Evolutionary conservation across 768 basidiomycete genomes (phyloP), one percentile per base, ranked within the genome.

Genomic region (Lentinula edodes): DNA sequence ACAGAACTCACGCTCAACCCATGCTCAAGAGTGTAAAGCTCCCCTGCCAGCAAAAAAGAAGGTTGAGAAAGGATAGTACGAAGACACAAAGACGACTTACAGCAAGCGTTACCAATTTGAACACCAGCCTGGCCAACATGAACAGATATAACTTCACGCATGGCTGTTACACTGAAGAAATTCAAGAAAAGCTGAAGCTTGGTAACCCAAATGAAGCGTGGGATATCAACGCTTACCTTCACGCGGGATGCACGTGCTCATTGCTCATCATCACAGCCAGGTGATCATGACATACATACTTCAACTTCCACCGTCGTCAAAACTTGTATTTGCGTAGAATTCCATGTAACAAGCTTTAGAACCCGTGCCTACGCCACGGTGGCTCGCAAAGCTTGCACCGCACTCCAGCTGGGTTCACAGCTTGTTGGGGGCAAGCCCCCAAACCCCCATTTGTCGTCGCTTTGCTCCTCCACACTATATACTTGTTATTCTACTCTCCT

Each of bases 71-170:
- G 54, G 52, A 46, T 23, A 48, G 52, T 45, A 56, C 58, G 15
- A 63, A 59, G 52, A 61, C 61, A 61, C 41, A 55, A 43, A 51
- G 32, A 65, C 15, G 41, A 82, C 90, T 78, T 72, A 92, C 95
- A 96, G 81, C 94, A 98, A 67, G 96, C 94, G 77, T 97, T 98
- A 68, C 90, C 90, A 66, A 92, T 92, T 75, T 93, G 90, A 62
- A 93, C 87, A 81, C 94, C 94, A 74, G 96, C 96, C 81, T 99
- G 96, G 66, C 95, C 95, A 70, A 97, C 93, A 72, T 97, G 93
- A 67, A 97, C 78, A 72, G 93, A 95, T 77, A 97, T 95, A 72
- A 97, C 93, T 88, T 92, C 90, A 76, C 90, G 88, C 90, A 92
- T 74, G 56, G 41, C 56, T 64, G 46, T 28, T n/a, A 57, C 6